phyloP scores from a whole-genome alignment of 306 rosid species.

The Quercus suber region DNA sequence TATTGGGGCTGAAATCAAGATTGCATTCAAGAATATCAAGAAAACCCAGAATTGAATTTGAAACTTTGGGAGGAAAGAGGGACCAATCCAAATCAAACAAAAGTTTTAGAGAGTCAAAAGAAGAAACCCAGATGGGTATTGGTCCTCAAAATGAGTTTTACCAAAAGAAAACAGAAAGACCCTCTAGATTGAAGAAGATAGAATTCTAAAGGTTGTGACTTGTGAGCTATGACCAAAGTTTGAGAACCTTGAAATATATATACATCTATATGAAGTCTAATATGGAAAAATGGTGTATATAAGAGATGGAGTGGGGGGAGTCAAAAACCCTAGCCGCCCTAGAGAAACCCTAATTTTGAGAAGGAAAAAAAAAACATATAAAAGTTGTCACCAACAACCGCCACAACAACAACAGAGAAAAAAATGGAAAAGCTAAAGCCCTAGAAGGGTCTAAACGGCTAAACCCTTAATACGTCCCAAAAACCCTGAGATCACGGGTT shows the following conservation, averaged over 20 bases:
- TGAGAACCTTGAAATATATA: background rate
- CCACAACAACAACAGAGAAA: background rate
- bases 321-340: slow-evolving; percentile 88
- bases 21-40: background rate
- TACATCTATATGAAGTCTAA: background rate
- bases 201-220: background rate
- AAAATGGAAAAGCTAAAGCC: slow-evolving; percentile 12
- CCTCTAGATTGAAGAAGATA: background rate
- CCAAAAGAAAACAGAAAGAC: background rate
- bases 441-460: background rate
- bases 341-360: slow-evolving; percentile 6
- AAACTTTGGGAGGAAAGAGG: background rate
- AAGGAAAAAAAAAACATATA: background rate
- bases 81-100: background rate
- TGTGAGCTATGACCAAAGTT: slow-evolving; percentile 8
- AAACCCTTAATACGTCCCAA: slow-evolving; percentile 26
- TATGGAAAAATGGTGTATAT: background rate
- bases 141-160: background rate
- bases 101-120: background rate
- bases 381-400: background rate
- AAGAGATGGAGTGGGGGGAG: background rate
- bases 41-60: background rate
- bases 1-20: background rate
- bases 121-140: background rate
- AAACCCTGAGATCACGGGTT: slow-evolving; percentile 27